phyloP scores from a whole-genome alignment of 768 basidiomycete genomes.

The Suillus plorans region DNA sequence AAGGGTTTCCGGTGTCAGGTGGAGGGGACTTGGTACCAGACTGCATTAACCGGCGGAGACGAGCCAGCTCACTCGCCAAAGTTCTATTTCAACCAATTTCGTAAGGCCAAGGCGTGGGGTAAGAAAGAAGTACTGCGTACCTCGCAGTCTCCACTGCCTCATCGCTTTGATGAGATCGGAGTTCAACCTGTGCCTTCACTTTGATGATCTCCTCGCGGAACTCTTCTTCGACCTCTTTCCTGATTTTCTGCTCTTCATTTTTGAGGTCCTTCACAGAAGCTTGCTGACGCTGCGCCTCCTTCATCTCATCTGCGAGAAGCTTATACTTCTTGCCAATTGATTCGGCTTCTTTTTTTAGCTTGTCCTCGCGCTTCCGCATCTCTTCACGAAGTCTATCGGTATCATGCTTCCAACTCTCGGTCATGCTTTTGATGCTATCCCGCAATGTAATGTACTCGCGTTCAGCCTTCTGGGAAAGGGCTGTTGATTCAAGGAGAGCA shows the following conservation, averaged over 20 bases:
- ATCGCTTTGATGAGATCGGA: slow-evolving; percentile 54
- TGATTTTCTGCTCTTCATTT: slow-evolving; percentile 47
- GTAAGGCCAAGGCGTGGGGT: neutral
- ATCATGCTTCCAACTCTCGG: slow-evolving; percentile 73
- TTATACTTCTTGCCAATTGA: slow-evolving; percentile 68
- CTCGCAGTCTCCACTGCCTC: slow-evolving; percentile 59
- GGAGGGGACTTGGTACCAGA: slow-evolving; percentile 39
- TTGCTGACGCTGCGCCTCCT: slow-evolving; percentile 46
- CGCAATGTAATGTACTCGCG: slow-evolving; percentile 80
- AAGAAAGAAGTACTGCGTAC: slow-evolving; percentile 38
- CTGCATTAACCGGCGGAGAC: slow-evolving; percentile 75
- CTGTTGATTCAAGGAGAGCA: slow-evolving; percentile 68
- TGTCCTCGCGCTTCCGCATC: slow-evolving; percentile 73
- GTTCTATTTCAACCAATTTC: slow-evolving; percentile 36
- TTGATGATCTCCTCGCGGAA: slow-evolving; percentile 57
- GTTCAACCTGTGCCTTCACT: slow-evolving; percentile 54
- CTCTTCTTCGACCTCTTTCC: slow-evolving; percentile 57
- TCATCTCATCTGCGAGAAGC: slow-evolving; percentile 60
- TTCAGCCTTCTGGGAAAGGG: slow-evolving; percentile 77
- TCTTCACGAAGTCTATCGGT: slow-evolving; percentile 70
- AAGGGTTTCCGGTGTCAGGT: slow-evolving; percentile 8
- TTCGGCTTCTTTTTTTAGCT: slow-evolving; percentile 66
- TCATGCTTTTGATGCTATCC: slow-evolving; percentile 72
- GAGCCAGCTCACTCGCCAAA: slow-evolving; percentile 61
- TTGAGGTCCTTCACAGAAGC: slow-evolving; percentile 49